Conservation (phyloP, 177 flowering plant genomes). For the Vitis hybrid region DNA sequence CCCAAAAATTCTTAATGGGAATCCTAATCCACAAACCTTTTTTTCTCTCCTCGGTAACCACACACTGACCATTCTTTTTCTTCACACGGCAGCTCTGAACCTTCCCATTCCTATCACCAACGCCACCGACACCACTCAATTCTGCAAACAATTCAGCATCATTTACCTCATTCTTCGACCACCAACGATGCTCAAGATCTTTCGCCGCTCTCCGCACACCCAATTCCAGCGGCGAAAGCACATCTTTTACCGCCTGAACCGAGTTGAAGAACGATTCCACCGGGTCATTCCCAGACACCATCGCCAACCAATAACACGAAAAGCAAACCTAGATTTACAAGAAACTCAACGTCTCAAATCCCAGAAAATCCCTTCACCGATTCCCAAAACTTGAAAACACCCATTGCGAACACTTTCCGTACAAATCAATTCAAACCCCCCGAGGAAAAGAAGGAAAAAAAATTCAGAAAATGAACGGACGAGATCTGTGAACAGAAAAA, state of each 20-base stretch:
- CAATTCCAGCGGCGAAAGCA: slow-evolving; percentile 65
- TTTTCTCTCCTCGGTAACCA: slow-evolving; percentile 45
- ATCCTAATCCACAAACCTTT: slow-evolving; percentile 45
- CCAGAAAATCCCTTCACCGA: slow-evolving; percentile 17
- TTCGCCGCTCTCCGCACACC: slow-evolving; percentile 63
- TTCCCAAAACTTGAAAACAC: not conserved
- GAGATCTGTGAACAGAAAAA: not conserved
- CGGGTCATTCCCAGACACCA: slow-evolving; percentile 75
- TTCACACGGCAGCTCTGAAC: slow-evolving; percentile 30
- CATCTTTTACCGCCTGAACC: slow-evolving; percentile 59
- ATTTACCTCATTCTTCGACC: slow-evolving; percentile 18
- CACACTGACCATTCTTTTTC: slow-evolving; percentile 38
- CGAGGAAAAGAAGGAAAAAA: not conserved
- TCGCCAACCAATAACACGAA: slow-evolving; percentile 15
- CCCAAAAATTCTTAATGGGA: slow-evolving; percentile 52
- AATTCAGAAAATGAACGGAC: not conserved
- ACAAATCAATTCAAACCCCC: not conserved
- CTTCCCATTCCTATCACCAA: slow-evolving; percentile 16
- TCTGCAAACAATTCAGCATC: slow-evolving; percentile 20
- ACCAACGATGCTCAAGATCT: slow-evolving; percentile 61
- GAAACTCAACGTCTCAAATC: not conserved
- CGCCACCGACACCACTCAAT: slow-evolving; percentile 8
- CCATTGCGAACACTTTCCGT: not conserved
- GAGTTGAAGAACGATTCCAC: slow-evolving; percentile 75
- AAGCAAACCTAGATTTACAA: not conserved